These are phyloP conservation scores for Eucommia ulmoides DNA, from an alignment of 257 asterid genomes.

Conservation along the genomic window DNA sequence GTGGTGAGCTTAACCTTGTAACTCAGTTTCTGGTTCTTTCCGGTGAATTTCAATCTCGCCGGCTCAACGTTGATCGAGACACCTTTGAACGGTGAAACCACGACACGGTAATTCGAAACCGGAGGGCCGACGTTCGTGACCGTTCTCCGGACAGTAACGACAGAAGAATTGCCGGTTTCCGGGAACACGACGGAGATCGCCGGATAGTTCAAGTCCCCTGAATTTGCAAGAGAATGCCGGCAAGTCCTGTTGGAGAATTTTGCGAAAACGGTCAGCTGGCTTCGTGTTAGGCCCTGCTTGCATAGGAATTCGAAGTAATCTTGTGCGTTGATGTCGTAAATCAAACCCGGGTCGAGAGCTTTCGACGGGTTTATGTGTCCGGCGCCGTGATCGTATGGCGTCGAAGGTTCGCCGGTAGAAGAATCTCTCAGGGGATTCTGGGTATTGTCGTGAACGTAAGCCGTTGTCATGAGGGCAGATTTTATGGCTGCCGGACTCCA, in stretches of 20 bases:
- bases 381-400: conserved; percentile 81
- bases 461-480: conserved; percentile 86
- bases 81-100: conserved; percentile 48
- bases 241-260: conserved; percentile 51
- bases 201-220: conserved; percentile 75
- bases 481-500: conserved; percentile 90
- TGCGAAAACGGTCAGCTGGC: conserved; percentile 55
- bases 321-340: conserved; percentile 65
- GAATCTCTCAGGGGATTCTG: conserved; percentile 47
- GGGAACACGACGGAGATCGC: conserved; percentile 65
- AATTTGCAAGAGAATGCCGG: conserved; percentile 17
- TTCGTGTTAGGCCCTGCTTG: conserved; percentile 36
- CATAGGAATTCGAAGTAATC: conserved; percentile 83
- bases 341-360: conserved; percentile 69
- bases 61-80: conserved; percentile 63
- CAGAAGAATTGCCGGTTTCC: conserved; percentile 21
- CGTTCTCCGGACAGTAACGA: conserved; percentile 40
- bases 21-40: conserved; percentile 31
- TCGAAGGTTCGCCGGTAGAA: conserved; percentile 31
- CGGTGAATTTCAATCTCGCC: conserved; percentile 30
- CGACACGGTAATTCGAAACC: conserved; percentile 47
- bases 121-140: conserved; percentile 74
- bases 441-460: conserved; percentile 66
- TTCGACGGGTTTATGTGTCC: conserved; percentile 68
- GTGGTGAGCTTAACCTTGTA: conserved; percentile 41